Evolutionary conservation across 257 asterid genomes (phyloP), one percentile per base, ranked within the genome.

Genomic region (Forsythia suspensa): DNA sequence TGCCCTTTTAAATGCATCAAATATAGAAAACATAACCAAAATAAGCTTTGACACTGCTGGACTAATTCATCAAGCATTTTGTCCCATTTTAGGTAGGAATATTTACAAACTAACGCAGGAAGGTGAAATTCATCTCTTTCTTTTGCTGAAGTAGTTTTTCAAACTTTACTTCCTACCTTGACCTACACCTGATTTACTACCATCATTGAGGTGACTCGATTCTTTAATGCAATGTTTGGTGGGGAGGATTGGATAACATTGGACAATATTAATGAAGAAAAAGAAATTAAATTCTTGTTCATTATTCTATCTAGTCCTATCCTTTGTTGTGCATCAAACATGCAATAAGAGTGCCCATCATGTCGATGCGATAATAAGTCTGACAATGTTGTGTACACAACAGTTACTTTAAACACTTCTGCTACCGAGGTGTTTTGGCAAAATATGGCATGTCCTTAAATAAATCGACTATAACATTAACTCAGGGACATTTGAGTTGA

Each of bases 341-440:
- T 6, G 11, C 3, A 18, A 24, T 57, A 7, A 57, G 2, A n/a
- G 36, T 9, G 68, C 34, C 34, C 37, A 42, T 43, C 40, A 21
- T 43, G 39, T 8, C 20, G 10, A 61, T 21, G 13, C 20, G 38
- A 61, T 55, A 18, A 55, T 0, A 55, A 55, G 29, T 55, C 4
- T n/a, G 24, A 12, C 43, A 12, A 12, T 5, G 37, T 75, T 52
- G 1, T 55, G 37, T 37, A 20, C 18, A 42, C 18, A 43, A 24
- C 18, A 41, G 29, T 70, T 21, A 70, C 46, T 69, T 80, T 71
- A 66, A 70, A 12, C n/a, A 12, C 5, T 77, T 70, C 68, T 68
- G 36, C 65, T 51, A 24, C 71, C 36, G 20, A 51, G 75, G 4
- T 52, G 36, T 41, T 57, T 44, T 76, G 21, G 8, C 42, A 4